Evolutionary conservation across 2,329 filamentous ascomycete species (phyloP), one percentile per base, ranked within the genome.

Genomic region (Tolypocladium amazonense): DNA sequence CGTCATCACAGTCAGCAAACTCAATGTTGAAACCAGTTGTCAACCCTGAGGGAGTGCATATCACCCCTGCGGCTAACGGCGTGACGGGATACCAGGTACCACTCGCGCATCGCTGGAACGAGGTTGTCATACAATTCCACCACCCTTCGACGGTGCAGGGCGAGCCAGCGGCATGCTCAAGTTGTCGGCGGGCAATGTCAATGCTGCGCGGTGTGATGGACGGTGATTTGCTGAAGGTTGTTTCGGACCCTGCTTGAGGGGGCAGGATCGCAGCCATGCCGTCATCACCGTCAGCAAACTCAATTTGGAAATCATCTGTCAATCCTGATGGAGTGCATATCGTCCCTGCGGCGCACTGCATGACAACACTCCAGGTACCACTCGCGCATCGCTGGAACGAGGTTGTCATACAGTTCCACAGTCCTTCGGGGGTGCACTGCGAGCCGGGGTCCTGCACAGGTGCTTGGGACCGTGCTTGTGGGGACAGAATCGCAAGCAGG

Each of bases 401-500:
- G 25, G 64, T 69, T 0, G 71, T 73, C 71, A 82, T 77, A 71
- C 81, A 83, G 68, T 82, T 80, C 80, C 80, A 83, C 62, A 77
- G 75, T n/a, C 80, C 80, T 61, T 83, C 79, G 15, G 70, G 65
- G 14, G 70, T 68, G 67, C 80, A 82, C 5, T 68, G 63, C 2
- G 75, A 69, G 25, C 77, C 77, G 4, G 65, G 68, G 15, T 69
- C 61, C 61, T 74, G 67, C 18, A 53, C 2, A 4, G 27, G 35
- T 11, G 27, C 15, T 20, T 53, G 50, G 20, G 50, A n/a, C 18
- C 27, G 35, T 53, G 30, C 50, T 23, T 33, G 27, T 11, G n/a
- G 20, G 23, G 30, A 18, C 8, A 53, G 20, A 7, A 35, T 53
- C 9, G 18, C 9, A 35, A 53, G n/a, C 56, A 38, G 43, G 8